Percentiles rank a stretch among this genome's conserved stretches.
Conservation (phyloP, 169 alveolate genomes). For the Blepharisma undulans region DNA sequence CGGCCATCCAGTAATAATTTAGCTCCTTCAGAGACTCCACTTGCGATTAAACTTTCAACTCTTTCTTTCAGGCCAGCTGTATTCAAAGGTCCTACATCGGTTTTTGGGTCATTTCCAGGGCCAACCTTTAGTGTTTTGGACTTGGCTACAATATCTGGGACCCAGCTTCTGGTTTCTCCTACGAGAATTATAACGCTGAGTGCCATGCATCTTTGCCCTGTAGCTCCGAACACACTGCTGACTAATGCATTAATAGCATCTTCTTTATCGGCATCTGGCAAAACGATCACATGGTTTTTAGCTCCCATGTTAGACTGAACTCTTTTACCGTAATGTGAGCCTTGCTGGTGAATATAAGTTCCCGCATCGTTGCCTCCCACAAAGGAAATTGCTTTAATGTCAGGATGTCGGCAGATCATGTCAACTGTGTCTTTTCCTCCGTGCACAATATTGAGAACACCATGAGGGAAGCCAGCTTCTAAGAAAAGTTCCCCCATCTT, state of each 20-base stretch:
- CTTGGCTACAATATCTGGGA: conserved; percentile 76
- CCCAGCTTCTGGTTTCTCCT: conserved; percentile 82
- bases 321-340: conserved; percentile 79
- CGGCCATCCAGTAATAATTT: conserved; percentile 77
- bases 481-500: conserved; percentile 48
- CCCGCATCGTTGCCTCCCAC: conserved; percentile 89
- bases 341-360: conserved; percentile 79
- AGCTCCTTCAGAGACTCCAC: conserved; percentile 75
- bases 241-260: conserved; percentile 70
- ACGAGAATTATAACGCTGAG: conserved; percentile 81
- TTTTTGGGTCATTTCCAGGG: conserved; percentile 54
- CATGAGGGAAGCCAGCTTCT: conserved; percentile 76
- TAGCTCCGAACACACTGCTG: conserved; percentile 75
- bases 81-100: conserved; percentile 44
- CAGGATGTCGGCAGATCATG: conserved; percentile 77
- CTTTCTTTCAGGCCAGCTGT: conserved; percentile 57
- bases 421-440: conserved; percentile 84
- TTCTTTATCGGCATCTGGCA: conserved; percentile 87
- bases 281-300: conserved; percentile 84
- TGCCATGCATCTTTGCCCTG: conserved; percentile 91
- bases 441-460: conserved; percentile 80
- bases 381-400: conserved; percentile 83
- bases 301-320: conserved; percentile 87
- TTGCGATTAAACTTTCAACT: conserved; percentile 56
- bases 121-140: conserved; percentile 78